A percentile compares a stretch with the other conserved stretches of the same genome.
Evolutionary conservation across 768 basidiomycete species (phyloP).

Genomic region (Phlebiopsis flavidoalba): DNA sequence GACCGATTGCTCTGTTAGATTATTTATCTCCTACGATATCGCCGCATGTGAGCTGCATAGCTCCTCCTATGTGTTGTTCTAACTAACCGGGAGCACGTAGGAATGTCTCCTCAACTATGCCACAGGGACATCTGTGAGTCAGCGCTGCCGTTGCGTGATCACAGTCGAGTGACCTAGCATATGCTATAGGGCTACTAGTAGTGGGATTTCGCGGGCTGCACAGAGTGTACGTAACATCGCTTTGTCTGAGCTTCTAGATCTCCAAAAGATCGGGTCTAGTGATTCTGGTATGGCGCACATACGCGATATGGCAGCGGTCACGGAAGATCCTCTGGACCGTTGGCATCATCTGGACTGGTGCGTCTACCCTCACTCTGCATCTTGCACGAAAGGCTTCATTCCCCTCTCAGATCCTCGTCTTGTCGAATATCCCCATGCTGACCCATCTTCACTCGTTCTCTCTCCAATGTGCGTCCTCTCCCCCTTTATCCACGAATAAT

Average conservation of each 20-base stretch:
- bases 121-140: slow-evolving; percentile 1
- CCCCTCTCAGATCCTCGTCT: background rate
- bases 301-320: background rate
- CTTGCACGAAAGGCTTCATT: background rate
- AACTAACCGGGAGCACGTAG: background rate
- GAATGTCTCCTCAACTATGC: background rate
- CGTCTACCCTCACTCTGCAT: background rate
- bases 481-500: no score
- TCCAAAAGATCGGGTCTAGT: background rate
- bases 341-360: background rate
- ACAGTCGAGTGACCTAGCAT: background rate
- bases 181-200: background rate
- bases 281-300: slow-evolving; percentile 1
- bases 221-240: background rate
- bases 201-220: background rate
- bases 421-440: background rate
- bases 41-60: background rate
- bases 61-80: no score
- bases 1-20: background rate
- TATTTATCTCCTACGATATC: background rate
- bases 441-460: slow-evolving; percentile 1
- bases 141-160: background rate
- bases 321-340: background rate
- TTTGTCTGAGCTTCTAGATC: no score
- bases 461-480: background rate